Conservation (phyloP, 768 basidiomycete species). For the Naganishia randhawae region DNA sequence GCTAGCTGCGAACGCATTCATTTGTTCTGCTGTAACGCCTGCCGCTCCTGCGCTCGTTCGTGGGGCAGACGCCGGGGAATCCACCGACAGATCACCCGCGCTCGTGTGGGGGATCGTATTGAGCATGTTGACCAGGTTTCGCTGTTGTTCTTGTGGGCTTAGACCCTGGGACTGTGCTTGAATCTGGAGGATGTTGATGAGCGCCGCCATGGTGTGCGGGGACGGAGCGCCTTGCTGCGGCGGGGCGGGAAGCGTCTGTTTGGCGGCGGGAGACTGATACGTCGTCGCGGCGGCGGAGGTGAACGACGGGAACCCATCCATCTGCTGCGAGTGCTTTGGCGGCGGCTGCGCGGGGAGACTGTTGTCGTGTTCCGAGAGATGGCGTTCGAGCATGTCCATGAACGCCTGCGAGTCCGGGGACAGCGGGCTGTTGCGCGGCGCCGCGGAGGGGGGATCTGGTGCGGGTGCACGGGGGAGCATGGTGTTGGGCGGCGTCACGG, state of each 20-base stretch:
- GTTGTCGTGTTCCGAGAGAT: conserved; percentile 21
- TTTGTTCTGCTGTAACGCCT: neutral
- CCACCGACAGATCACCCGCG: no score
- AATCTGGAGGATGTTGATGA: conserved; percentile 6
- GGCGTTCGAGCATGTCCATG: conserved; percentile 27
- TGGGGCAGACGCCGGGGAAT: no score
- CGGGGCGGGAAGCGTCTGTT: no score
- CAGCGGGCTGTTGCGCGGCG: conserved; percentile 18
- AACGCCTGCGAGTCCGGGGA: conserved; percentile 30
- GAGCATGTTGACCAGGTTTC: conserved; percentile 2
- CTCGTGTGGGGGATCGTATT: neutral
- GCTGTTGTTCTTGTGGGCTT: neutral
- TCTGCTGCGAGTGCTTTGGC: neutral
- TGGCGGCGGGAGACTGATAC: no score
- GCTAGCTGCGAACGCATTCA: neutral
- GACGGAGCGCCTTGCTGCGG: neutral
- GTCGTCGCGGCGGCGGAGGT: neutral
- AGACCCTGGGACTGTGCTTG: neutral
- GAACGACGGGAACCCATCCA: neutral
- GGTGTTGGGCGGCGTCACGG: no score
- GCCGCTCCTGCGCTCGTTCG: no score
- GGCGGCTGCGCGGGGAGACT: no score
- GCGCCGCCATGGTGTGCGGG: conserved; percentile 10
- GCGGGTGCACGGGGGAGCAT: no score
- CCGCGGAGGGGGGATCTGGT: no score